Conservation (phyloP, 2,329 filamentous ascomycete genomes). For the Clonostachys byssicola region DNA sequence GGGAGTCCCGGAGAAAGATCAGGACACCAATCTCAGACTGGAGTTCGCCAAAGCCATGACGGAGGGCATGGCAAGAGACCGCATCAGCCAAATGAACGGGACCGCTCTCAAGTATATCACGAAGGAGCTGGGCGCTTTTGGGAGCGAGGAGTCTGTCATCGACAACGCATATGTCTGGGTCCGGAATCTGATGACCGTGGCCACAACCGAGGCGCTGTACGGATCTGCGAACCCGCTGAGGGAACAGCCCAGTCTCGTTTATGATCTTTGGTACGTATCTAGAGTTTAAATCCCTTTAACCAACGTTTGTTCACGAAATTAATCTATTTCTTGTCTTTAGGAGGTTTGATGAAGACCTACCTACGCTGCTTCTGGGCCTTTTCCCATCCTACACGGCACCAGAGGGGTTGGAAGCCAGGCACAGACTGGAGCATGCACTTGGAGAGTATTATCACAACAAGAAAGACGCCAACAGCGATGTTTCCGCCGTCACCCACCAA, state of each 20-base stretch:
- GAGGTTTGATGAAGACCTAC: constrained; percentile 19
- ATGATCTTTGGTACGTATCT: constrained; percentile 28
- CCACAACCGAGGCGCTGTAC: constrained; percentile 30
- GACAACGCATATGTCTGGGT: constrained; percentile 31
- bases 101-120: constrained; percentile 26
- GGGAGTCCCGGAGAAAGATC: constrained; percentile 10
- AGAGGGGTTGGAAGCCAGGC: constrained; percentile 13
- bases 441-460: constrained; percentile 18
- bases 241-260: constrained; percentile 12
- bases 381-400: constrained; percentile 14
- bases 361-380: constrained; percentile 17
- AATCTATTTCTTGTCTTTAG: constrained; percentile 5
- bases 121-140: constrained; percentile 7
- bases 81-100: constrained; percentile 25
- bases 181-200: constrained; percentile 25
- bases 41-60: constrained; percentile 28
- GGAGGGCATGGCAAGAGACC: constrained; percentile 19
- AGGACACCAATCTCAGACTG: constrained; percentile 17
- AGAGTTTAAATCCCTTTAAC: too few relatives aligned
- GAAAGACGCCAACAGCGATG: constrained; percentile 14
- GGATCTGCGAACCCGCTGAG: constrained; percentile 33
- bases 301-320: not conserved
- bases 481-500: constrained; percentile 17
- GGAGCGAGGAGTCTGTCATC: constrained; percentile 5
- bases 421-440: constrained; percentile 14